Evolutionary conservation across 192 early-diverging fungal genomes (phyloP), one percentile per base, ranked within the genome.

Genomic region (Dissophora ornata): DNA sequence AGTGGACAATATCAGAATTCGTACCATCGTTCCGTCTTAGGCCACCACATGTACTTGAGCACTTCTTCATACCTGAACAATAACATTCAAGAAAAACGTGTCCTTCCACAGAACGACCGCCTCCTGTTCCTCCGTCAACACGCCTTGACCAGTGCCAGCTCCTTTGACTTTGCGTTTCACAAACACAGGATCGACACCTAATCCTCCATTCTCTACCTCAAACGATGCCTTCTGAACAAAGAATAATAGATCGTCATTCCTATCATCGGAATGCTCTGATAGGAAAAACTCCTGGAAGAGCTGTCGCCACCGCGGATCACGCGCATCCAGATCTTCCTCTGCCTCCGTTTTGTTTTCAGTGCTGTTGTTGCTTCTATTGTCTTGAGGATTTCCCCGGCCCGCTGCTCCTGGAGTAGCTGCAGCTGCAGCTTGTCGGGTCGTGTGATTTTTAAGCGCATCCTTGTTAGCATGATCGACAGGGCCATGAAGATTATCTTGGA

Each of bases 41-140:
- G 45, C 21, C 8, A 19, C n/a, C 45, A 11, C 12, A 0, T 38
- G 36, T 38, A 38, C n/a, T 38, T 9, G 36, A 38, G 36, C 36
- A 9, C 36, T 38, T 38, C 12, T 12, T 38, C 36, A 0, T 65
- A 82, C 81, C 77, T 96, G 95, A 36, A 94, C 89, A 62, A 97
- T 95, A 19, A 97, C 85, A 55, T 97, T 97, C 49, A 97, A 83
- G 60, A 94, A 90, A 64, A 97, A 95, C 4, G 95, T 95, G 73
- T 95, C 91, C 66, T 93, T 94, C 95, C 95, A 97, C 73, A 93
- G 87, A 13, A 97, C 86, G 25, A 89, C 69, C 42, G 91, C 89
- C 53, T 87, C 85, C 50, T 95, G 80, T 5, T 67, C 73, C 0
- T 41, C 18, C 6, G 73, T 57, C 52, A 77, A 16, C 21, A 77